Percentiles rank a stretch among this genome's conserved stretches.
These are phyloP conservation scores for Diaporthe humulicola DNA, from an alignment of 2,329 filamentous ascomycete genomes.

Conservation along the genomic window DNA sequence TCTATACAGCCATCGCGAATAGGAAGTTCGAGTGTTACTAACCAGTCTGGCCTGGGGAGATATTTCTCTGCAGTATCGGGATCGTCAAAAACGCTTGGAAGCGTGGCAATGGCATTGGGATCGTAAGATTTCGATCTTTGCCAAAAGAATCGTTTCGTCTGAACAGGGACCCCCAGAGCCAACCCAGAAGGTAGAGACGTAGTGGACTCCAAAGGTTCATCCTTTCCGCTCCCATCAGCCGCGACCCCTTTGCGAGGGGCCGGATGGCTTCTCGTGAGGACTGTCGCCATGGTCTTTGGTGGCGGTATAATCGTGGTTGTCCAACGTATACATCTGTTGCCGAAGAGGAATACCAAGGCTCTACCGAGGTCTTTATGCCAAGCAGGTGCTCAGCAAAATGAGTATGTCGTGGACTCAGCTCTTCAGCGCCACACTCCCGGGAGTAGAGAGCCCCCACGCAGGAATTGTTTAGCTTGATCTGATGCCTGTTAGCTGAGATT, in stretches of 20 bases:
- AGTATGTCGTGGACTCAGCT: background rate
- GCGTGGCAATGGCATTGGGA: conserved; percentile 52
- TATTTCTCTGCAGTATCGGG: conserved; percentile 52
- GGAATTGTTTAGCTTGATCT: background rate
- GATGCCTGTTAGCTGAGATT: background rate
- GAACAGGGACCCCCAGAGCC: conserved; percentile 47
- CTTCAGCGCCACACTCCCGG: background rate
- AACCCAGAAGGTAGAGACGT: conserved; percentile 38
- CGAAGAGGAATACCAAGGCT: background rate
- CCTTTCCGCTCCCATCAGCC: conserved; percentile 13
- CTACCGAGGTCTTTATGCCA: background rate
- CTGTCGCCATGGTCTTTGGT: conserved; percentile 32
- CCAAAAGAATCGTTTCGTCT: conserved; percentile 51
- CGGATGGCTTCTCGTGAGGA: conserved; percentile 11
- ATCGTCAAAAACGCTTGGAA: conserved; percentile 55
- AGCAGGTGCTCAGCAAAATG: background rate
- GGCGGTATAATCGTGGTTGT: too few relatives aligned
- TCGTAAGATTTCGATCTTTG: conserved; percentile 47
- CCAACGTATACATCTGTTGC: background rate
- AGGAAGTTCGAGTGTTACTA: background rate
- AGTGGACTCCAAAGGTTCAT: conserved; percentile 19
- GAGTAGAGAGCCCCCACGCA: background rate
- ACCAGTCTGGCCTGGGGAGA: conserved; percentile 48
- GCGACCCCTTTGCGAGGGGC: background rate
- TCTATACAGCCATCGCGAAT: background rate